A percentile compares a stretch with the other conserved stretches of the same genome.
phyloP scores from a whole-genome alignment of 495 filamentous ascomycete species.

The Darksidea phi region DNA sequence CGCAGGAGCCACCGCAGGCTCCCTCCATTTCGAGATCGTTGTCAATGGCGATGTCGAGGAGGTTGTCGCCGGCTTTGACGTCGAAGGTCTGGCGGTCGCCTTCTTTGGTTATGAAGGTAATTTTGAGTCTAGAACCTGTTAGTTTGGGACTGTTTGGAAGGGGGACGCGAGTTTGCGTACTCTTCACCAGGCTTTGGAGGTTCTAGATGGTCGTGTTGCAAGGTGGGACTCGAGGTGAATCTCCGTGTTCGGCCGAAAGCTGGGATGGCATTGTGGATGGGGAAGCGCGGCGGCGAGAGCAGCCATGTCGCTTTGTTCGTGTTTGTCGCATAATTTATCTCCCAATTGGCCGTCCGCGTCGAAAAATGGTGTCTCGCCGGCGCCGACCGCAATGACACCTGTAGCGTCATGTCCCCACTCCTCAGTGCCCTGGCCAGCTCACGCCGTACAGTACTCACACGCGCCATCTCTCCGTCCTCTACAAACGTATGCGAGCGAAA shows the following conservation, averaged over 20 bases:
- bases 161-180: conserved; percentile 51
- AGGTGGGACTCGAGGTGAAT: conserved; percentile 64
- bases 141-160: neutral
- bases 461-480: neutral
- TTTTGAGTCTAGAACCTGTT: conserved; percentile 61
- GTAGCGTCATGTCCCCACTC: neutral
- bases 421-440: neutral
- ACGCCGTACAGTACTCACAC: neutral
- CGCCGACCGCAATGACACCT: conserved; percentile 1
- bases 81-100: conserved; percentile 68
- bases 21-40: conserved; percentile 97
- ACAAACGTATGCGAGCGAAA: neutral
- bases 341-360: neutral
- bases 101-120: conserved; percentile 97
- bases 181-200: conserved; percentile 93
- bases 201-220: conserved; percentile 72
- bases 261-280: neutral
- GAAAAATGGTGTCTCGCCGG: neutral
- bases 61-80: conserved; percentile 81
- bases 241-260: conserved; percentile 43
- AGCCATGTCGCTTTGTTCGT: neutral
- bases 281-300: neutral
- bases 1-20: conserved; percentile 94
- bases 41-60: conserved; percentile 90
- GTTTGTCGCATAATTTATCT: neutral